Evolutionary conservation across 441 rosid genomes (phyloP).

Genomic region (Geranium incanum): DNA sequence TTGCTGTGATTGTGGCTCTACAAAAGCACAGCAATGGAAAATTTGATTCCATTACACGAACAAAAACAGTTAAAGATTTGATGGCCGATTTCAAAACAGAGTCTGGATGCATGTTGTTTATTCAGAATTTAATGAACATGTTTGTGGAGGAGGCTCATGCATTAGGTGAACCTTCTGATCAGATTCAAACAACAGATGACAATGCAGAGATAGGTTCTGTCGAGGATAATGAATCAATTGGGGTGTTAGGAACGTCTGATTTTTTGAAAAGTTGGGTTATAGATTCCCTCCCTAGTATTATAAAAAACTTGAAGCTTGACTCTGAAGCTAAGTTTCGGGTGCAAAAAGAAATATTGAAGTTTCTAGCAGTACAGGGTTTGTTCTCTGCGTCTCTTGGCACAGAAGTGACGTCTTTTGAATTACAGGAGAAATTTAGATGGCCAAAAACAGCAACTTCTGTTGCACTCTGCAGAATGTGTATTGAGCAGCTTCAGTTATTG

Average conservation of each 20-base stretch:
- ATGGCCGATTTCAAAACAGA: slow-evolving; percentile 76
- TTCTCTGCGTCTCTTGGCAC: slow-evolving; percentile 87
- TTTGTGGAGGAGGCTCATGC: slow-evolving; percentile 70
- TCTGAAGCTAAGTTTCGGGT: slow-evolving; percentile 62
- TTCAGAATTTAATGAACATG: slow-evolving; percentile 64
- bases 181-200: slow-evolving; percentile 98
- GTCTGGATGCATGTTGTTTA: slow-evolving; percentile 65
- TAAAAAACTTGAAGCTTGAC: slow-evolving; percentile 61
- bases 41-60: slow-evolving; percentile 62
- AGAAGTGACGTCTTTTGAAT: slow-evolving; percentile 90
- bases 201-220: slow-evolving; percentile 78
- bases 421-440: slow-evolving; percentile 94
- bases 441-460: slow-evolving; percentile 68
- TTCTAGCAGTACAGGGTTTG: slow-evolving; percentile 89
- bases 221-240: slow-evolving; percentile 70
- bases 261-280: slow-evolving; percentile 76
- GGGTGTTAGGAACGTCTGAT: slow-evolving; percentile 45
- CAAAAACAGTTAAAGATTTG: slow-evolving; percentile 69
- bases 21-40: slow-evolving; percentile 89
- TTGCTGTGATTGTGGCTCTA: slow-evolving; percentile 65
- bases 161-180: slow-evolving; percentile 88
- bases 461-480: slow-evolving; percentile 71
- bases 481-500: slow-evolving; percentile 80
- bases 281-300: slow-evolving; percentile 73
- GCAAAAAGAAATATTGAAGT: slow-evolving; percentile 79